Base-by-base conservation (phyloP, 495 filamentous ascomycete species). In the Rhypophila decipiens region DNA sequence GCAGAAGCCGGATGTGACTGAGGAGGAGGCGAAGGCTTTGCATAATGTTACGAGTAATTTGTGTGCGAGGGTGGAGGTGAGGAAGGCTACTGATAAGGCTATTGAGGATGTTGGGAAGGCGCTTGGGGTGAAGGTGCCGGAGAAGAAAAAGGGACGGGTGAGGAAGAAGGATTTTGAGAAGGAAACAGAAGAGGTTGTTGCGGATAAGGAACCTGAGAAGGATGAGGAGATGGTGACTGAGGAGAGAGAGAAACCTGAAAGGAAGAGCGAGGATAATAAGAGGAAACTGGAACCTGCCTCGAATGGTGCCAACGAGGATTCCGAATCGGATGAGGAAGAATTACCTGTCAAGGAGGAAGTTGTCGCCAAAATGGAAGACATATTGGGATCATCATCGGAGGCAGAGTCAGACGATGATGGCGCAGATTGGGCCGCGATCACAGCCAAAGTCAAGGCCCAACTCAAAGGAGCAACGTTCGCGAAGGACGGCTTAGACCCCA, bases 41-140 rank as follows among this genome's bases (percentile, higher is more conserved):
- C 68, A 76, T 24, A 96, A 96, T 71, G 89, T 97, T 10, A 79
- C 77, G 31, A 90, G 86, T 49, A 77, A 86, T 50, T 65, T 98
- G 42, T 95, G 77, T 61, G 91, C 88, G 53, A 82, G 83, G 19
- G 82, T 76, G 20, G 77, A 81, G 2, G 87, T 93, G 12, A 84
- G 84, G 68, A 78, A 82, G 50, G 79, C 77, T 8, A 68, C 90
- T 46, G 72, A 72, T 22, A 72, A 75, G 45, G 73, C 83, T 0
- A 62, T 95, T 51, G 71, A 67, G 23, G 80, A 71, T 24, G 74
- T 95, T 34, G 79, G 80, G 53, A 67, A 63, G 38, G 66, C 79
- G 19, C 59, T 94, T 39, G 78, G 79, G 5, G 54, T 89, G 4
- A 69, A 78, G 2, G 72, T 77, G 17, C 64, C 62, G n/a, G 57